Percentiles rank a stretch among this genome's conserved stretches.
Conservation (phyloP, 106 monocot genomes). For the Allium cepa region DNA sequence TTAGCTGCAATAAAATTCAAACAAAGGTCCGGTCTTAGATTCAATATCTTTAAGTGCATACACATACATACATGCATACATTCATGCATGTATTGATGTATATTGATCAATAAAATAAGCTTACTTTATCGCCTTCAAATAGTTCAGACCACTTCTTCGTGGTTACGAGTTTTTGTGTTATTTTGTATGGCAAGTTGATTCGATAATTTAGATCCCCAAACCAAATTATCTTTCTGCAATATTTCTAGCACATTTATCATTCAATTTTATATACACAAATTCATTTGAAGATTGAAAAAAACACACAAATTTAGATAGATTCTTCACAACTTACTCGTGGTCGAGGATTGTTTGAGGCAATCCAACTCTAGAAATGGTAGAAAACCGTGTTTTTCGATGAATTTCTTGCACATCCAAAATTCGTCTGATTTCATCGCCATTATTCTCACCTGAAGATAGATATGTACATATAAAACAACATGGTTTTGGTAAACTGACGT, state of each 20-base stretch:
- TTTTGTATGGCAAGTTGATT: slow-evolving; percentile 64
- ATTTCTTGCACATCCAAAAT: slow-evolving; percentile 87
- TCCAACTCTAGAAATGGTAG: slow-evolving; percentile 17
- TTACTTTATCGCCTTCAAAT: slow-evolving; percentile 74
- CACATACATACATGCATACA: background rate
- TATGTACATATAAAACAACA: slow-evolving; percentile 86
- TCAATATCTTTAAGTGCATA: background rate
- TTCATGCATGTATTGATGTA: background rate
- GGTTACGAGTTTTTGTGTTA: slow-evolving; percentile 58
- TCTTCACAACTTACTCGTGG: slow-evolving; percentile 65
- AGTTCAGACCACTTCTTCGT: slow-evolving; percentile 50
- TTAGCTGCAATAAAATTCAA: slow-evolving; percentile 37
- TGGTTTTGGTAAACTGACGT: slow-evolving; percentile 84
- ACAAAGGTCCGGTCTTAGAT: no score
- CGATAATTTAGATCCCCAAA: slow-evolving; percentile 96
- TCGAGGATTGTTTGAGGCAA: slow-evolving; percentile 67
- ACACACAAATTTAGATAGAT: background rate
- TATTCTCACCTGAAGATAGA: slow-evolving; percentile 73
- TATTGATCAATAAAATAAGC: background rate
- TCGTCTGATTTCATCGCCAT: slow-evolving; percentile 54
- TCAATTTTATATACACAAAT: background rate
- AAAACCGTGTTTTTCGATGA: slow-evolving; percentile 62
- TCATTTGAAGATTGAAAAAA: background rate
- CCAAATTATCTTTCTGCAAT: slow-evolving; percentile 85
- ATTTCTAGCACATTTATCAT: background rate